Percentiles rank a stretch among this genome's conserved stretches.
Evolutionary conservation across 2,329 filamentous ascomycete genomes (phyloP).

Genomic region (Sclerotinia minor): DNA sequence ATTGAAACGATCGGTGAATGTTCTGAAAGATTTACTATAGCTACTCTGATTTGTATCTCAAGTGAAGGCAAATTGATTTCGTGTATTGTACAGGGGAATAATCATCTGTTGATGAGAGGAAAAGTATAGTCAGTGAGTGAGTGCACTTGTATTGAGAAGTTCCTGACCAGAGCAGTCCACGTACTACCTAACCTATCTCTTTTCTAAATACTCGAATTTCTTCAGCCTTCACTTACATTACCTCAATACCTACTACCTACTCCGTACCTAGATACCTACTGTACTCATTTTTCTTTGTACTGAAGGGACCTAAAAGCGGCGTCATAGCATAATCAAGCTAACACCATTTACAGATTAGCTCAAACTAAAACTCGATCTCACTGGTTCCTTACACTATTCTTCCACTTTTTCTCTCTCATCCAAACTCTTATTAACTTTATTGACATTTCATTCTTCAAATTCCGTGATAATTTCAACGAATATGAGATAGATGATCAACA

Average conservation of each 20-base stretch:
- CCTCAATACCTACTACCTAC: no score
- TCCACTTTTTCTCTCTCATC: slow-evolving; percentile 7
- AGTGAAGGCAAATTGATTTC: neutral
- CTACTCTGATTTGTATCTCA: neutral
- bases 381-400: neutral
- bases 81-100: neutral
- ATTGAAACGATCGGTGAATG: neutral
- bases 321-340: neutral
- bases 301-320: no score
- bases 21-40: neutral
- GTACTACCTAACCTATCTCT: neutral
- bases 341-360: neutral
- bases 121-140: no score
- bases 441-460: neutral
- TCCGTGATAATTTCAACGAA: neutral
- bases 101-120: neutral
- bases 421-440: neutral
- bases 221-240: neutral
- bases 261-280: neutral
- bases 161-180: no score
- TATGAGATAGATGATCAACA: neutral
- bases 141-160: no score
- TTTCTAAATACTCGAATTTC: neutral
- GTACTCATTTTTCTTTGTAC: no score
- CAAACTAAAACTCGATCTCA: neutral